Evolutionary conservation across 1,139 yeast species (phyloP).

Genomic region (Wickerhamomyces sp.): DNA sequence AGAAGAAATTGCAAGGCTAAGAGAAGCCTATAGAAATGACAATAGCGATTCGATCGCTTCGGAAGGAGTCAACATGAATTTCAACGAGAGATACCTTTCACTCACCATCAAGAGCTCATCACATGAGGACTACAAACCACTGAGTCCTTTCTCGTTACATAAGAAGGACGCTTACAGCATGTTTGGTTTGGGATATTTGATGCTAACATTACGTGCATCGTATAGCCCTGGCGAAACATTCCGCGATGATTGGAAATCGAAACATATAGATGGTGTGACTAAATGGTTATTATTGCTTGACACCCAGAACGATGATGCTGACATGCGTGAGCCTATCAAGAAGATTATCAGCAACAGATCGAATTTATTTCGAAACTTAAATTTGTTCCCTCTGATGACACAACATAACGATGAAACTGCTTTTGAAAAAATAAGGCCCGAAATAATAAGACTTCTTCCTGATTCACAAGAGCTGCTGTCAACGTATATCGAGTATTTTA

Average conservation of each 20-base stretch:
- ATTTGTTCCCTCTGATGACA: constrained; percentile 2
- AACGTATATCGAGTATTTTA: constrained; percentile 30
- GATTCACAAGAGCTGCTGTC: constrained; percentile 24
- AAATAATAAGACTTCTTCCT: constrained; percentile 28
- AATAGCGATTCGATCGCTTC: not conserved
- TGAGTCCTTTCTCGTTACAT: constrained; percentile 8
- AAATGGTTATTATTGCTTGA: constrained; percentile 16
- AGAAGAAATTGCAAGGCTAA: not conserved
- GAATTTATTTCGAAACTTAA: constrained; percentile 1
- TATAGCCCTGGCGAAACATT: constrained; percentile 1
- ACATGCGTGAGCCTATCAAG: constrained; percentile 4
- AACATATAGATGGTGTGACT: constrained; percentile 12
- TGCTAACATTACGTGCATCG: constrained; percentile 6
- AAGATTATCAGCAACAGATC: constrained; percentile 9
- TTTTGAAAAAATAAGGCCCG: not conserved
- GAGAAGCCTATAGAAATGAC: not conserved
- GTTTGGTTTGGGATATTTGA: constrained; percentile 11
- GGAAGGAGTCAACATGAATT: constrained; percentile 6
- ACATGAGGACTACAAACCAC: constrained; percentile 18
- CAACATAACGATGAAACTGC: constrained; percentile 1
- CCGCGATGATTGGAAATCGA: constrained; percentile 10
- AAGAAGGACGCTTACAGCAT: constrained; percentile 16
- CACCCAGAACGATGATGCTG: constrained; percentile 7
- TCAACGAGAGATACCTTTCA: constrained; percentile 14
- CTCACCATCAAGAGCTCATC: constrained; percentile 14